These are phyloP conservation scores for Kodamaea fukazawae DNA, from an alignment of 805 yeast genomes.

Conservation along the genomic window DNA sequence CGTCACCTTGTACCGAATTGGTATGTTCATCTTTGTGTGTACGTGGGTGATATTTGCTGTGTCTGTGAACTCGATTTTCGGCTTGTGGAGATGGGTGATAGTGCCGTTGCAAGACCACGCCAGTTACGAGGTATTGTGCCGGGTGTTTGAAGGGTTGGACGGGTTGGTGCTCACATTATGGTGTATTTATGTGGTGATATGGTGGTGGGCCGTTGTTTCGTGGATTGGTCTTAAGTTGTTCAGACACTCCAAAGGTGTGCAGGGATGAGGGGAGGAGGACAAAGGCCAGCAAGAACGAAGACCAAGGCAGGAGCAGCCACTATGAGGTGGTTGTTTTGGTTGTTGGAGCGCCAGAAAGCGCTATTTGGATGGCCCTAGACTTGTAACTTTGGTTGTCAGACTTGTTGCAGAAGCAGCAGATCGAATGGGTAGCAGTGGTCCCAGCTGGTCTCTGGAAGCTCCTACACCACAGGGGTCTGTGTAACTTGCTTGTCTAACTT, in stretches of 20 bases:
- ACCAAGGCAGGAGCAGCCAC: not conserved
- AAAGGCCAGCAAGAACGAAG: not conserved
- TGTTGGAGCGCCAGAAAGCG: no score
- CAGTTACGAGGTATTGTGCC: constrained; percentile 12
- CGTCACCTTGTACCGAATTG: constrained; percentile 14
- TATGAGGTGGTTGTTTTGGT: no score
- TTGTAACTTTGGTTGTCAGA: no score
- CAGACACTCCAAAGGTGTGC: constrained; percentile 66
- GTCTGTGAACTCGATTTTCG: constrained; percentile 34
- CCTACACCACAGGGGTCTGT: no score
- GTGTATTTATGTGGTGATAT: constrained; percentile 39
- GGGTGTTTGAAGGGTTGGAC: constrained; percentile 24
- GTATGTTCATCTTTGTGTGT: constrained; percentile 26
- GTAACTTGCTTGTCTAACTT: no score
- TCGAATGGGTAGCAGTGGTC: no score
- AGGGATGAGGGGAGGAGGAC: constrained; percentile 1
- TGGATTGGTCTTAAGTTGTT: constrained; percentile 83
- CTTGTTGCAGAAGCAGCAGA: no score
- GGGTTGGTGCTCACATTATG: constrained; percentile 32
- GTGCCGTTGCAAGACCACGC: constrained; percentile 23
- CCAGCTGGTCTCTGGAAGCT: no score
- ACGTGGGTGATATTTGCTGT: constrained; percentile 34
- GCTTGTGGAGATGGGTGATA: constrained; percentile 34
- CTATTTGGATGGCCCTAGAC: no score
- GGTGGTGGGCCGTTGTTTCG: constrained; percentile 69